Percentiles rank a stretch among this genome's conserved stretches.
Conservation (phyloP, 345 rosid species). For the Hirschfeldia incana region DNA sequence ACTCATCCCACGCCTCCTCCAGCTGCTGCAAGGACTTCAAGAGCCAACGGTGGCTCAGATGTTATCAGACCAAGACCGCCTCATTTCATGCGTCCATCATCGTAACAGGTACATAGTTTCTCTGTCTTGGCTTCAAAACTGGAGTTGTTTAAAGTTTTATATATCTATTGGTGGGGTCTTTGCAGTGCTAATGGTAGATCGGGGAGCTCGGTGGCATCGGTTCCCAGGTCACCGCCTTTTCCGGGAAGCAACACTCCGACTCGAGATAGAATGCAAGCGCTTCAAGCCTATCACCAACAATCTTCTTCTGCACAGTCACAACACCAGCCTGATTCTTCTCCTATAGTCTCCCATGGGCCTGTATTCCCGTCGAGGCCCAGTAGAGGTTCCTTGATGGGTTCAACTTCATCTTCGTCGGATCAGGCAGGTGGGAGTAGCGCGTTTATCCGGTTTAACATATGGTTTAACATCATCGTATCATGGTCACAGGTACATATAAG, state of each 20-base stretch:
- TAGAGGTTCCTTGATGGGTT: constrained; percentile 36
- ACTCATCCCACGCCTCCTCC: constrained; percentile 68
- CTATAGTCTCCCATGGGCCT: constrained; percentile 54
- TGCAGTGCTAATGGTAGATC: constrained; percentile 66
- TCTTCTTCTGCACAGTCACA: constrained; percentile 35
- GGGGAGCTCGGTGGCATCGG: constrained; percentile 66
- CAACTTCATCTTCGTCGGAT: constrained; percentile 61
- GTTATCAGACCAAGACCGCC: constrained; percentile 60
- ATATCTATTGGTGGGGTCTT: not conserved
- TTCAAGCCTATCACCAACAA: constrained; percentile 93
- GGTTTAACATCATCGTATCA: no score
- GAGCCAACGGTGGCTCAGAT: constrained; percentile 54
- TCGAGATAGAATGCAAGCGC: constrained; percentile 86
- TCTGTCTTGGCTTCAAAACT: not conserved
- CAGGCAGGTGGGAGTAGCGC: constrained; percentile 62
- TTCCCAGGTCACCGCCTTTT: constrained; percentile 66
- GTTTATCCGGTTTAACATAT: constrained; percentile 51
- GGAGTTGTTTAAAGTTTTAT: not conserved
- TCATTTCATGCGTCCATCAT: constrained; percentile 65
- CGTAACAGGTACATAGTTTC: constrained; percentile 51
- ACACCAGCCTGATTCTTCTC: constrained; percentile 51
- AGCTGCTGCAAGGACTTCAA: constrained; percentile 57
- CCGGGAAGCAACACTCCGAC: constrained; percentile 87
- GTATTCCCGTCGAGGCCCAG: constrained; percentile 54
- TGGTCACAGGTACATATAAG: constrained; percentile 41